Conservation (phyloP, 345 rosid species). For the Camelina hispida region DNA sequence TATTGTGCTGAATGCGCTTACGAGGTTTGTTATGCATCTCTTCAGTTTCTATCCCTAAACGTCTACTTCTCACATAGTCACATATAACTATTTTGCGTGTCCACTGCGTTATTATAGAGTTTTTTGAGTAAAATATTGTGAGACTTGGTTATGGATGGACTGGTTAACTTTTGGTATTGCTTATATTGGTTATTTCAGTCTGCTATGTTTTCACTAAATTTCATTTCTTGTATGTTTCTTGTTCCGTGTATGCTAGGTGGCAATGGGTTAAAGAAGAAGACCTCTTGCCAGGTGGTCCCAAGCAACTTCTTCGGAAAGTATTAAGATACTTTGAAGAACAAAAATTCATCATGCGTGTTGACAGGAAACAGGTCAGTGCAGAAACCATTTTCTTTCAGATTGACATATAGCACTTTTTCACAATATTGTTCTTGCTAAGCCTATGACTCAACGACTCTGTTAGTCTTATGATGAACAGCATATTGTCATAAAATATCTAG, state of each 20-base stretch:
- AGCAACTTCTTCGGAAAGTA: conserved; percentile 74
- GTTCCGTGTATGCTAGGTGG: conserved; percentile 50
- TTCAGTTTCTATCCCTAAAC: too few relatives aligned
- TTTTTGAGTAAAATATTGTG: too few relatives aligned
- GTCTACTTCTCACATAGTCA: too few relatives aligned
- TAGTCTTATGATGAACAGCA: background rate
- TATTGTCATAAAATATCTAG: background rate
- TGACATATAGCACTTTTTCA: background rate
- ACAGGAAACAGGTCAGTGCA: conserved; percentile 74
- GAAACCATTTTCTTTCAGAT: conserved; percentile 12
- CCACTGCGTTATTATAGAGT: too few relatives aligned
- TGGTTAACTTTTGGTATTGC: background rate
- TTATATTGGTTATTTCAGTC: background rate
- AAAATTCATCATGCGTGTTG: conserved; percentile 67
- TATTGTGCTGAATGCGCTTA: conserved; percentile 75
- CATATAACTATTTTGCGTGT: too few relatives aligned
- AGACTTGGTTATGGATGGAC: conserved; percentile 14
- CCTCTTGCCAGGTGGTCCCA: conserved; percentile 39
- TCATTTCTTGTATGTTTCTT: background rate
- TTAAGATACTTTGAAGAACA: conserved; percentile 77
- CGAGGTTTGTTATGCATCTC: conserved; percentile 50
- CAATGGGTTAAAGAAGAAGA: conserved; percentile 97
- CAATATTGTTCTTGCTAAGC: conserved; percentile 7
- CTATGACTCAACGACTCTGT: background rate
- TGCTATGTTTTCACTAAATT: background rate